Percentiles rank a stretch among this genome's conserved stretches.
These are phyloP conservation scores for Apiospora malaysiana DNA, from an alignment of 2,329 filamentous ascomycete genomes.

Conservation along the genomic window DNA sequence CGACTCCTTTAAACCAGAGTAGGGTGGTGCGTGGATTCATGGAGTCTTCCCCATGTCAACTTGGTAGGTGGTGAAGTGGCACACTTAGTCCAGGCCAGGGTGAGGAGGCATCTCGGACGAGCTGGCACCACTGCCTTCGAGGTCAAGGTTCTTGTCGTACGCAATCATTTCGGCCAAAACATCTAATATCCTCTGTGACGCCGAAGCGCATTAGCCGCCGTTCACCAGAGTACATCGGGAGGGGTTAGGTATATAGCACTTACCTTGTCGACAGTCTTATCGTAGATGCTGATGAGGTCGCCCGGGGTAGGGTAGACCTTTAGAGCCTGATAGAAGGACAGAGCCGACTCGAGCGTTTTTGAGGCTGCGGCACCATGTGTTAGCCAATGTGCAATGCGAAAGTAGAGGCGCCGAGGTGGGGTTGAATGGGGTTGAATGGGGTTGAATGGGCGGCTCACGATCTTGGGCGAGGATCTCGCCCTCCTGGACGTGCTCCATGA, in stretches of 20 bases:
- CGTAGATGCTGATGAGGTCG: conserved; percentile 95
- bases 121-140: conserved; percentile 48
- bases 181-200: conserved; percentile 80
- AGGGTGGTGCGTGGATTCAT: background rate
- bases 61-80: background rate
- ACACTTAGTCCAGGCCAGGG: conserved; percentile 59
- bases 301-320: conserved; percentile 96
- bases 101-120: conserved; percentile 53
- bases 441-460: conserved; percentile 54
- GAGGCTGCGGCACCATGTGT: conserved; percentile 48
- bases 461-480: conserved; percentile 85
- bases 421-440: too few relatives aligned
- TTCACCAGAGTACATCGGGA: background rate
- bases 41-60: background rate
- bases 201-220: conserved; percentile 5
- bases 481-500: conserved; percentile 91
- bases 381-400: background rate
- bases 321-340: conserved; percentile 97
- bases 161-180: conserved; percentile 98
- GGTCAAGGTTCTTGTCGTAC: conserved; percentile 76
- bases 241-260: conserved; percentile 24
- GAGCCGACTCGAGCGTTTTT: conserved; percentile 79
- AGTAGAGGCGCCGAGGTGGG: conserved; percentile 15
- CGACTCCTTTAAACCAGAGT: conserved; percentile 9
- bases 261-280: conserved; percentile 97